Base-by-base conservation (phyloP, 768 basidiomycete genomes). In the Psilocybe azurescens region DNA sequence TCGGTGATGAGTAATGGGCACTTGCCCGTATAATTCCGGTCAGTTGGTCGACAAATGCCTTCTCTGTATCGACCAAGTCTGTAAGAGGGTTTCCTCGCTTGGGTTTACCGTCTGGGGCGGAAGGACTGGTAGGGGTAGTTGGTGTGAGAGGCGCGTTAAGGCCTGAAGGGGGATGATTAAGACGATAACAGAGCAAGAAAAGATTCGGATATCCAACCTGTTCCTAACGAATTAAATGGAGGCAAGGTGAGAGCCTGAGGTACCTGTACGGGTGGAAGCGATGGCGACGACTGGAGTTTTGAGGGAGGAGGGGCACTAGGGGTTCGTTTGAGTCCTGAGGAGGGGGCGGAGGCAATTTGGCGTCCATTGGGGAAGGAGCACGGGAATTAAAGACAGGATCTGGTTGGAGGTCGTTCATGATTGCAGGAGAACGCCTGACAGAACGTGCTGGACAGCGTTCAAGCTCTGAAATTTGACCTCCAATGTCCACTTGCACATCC, bases 41-140 rank as follows among this genome's bases (percentile, higher is more conserved):
- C 39, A 99, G 79, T 65, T 93, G 85, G 47, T 97, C 95, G 11
- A 98, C 95, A 78, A 97, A 99, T 28, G 81, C 69, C 77, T 90
- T 94, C 79, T 99, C 97, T 20, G 93, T 96, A 71, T 96, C 93
- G 59, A 99, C 89, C 62, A 99, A 89, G 78, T 99, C 97, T 6
- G 84, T 84, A 58, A 99, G 81, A 28, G 94, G 95, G 72, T 96
- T 98, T 10, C 83, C 70, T 67, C 64, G 64, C 76, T 83, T 91
- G 20, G 81, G 65, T 70, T 81, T 89, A 33, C 76, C 75, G 46
- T 81, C 84, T 36, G 78, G 54, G n/a, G 57, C 65, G 7, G 63
- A 65, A 57, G 69, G 69, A 30, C 61, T 66, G 46, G 61, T 69
- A 18, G 73, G 78, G 10, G 77, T 78, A 16, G 74, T 69, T 44